A percentile compares a stretch with the other conserved stretches of the same genome.
phyloP scores from a whole-genome alignment of 805 yeast species.

The Myxozyma neglecta region DNA sequence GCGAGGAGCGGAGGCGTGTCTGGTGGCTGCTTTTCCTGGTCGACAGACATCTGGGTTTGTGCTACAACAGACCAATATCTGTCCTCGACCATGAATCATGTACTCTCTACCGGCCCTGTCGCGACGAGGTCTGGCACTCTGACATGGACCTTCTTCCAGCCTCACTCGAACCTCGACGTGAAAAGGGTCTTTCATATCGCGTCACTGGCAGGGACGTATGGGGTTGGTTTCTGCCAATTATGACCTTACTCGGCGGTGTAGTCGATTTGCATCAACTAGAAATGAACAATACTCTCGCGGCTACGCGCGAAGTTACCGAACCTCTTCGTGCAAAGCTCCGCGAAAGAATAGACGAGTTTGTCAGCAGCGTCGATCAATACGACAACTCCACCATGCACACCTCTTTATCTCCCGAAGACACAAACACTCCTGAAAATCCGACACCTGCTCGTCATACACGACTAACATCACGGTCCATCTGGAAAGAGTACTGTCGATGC shows the following conservation, averaged over 20 bases:
- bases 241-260: slow-evolving; percentile 41
- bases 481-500: slow-evolving; percentile 31
- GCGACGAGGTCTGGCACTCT: slow-evolving; percentile 41
- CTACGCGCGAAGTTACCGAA: slow-evolving; percentile 23
- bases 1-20: slow-evolving; percentile 45
- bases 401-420: not conserved
- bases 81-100: slow-evolving; percentile 41
- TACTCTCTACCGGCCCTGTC: slow-evolving; percentile 41
- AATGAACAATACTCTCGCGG: slow-evolving; percentile 34
- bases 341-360: slow-evolving; percentile 23
- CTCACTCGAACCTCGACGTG: slow-evolving; percentile 38
- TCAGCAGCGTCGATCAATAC: slow-evolving; percentile 23
- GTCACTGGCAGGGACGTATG: slow-evolving; percentile 41
- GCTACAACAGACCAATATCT: slow-evolving; percentile 42
- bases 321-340: slow-evolving; percentile 29
- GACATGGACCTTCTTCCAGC: slow-evolving; percentile 37
- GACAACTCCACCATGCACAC: not conserved
- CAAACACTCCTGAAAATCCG: slow-evolving; percentile 12
- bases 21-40: slow-evolving; percentile 47
- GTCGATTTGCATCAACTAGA: slow-evolving; percentile 33
- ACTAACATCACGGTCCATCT: slow-evolving; percentile 12
- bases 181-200: slow-evolving; percentile 35
- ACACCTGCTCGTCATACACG: slow-evolving; percentile 23
- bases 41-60: slow-evolving; percentile 45
- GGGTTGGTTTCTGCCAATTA: slow-evolving; percentile 45